These are phyloP conservation scores for Aphanomyces cochlioides DNA, from an alignment of 352 stramenopile species.

Conservation along the genomic window DNA sequence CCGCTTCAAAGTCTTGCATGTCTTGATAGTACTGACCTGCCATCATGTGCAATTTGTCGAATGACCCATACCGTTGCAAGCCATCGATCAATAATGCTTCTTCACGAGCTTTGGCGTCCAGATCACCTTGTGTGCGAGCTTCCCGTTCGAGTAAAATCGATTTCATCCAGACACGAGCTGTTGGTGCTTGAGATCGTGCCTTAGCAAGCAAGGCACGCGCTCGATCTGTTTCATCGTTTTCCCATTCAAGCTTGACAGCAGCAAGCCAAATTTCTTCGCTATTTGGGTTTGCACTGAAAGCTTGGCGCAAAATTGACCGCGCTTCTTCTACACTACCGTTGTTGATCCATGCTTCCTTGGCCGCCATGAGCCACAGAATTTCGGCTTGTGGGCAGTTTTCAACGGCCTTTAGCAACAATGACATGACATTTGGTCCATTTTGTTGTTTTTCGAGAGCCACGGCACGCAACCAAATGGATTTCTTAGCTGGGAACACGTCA, in stretches of 20 bases:
- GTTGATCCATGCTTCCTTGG: constrained; percentile 96
- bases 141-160: constrained; percentile 93
- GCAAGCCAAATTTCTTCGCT: constrained; percentile 95
- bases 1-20: constrained; percentile 55
- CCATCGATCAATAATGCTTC: constrained; percentile 89
- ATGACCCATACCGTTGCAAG: constrained; percentile 86
- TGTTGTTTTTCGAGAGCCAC: constrained; percentile 96
- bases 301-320: constrained; percentile 92
- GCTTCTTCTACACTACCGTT: constrained; percentile 89
- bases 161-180: constrained; percentile 96
- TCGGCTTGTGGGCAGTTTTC: constrained; percentile 91
- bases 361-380: constrained; percentile 97
- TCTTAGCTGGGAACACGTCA: constrained; percentile 86
- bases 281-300: constrained; percentile 95
- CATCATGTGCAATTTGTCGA: constrained; percentile 98
- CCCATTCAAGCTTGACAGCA: constrained; percentile 98
- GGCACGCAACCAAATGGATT: constrained; percentile 94
- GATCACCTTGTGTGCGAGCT: constrained; percentile 3
- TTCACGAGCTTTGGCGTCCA: constrained; percentile 50
- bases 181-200: constrained; percentile 78
- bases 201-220: constrained; percentile 80
- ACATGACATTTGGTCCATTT: constrained; percentile 69
- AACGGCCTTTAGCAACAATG: constrained; percentile 91
- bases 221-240: constrained; percentile 95
- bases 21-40: constrained; percentile 91